Evolutionary conservation across 306 rosid genomes (phyloP), one percentile per base, ranked within the genome.

Genomic region (Rosa multiflora): DNA sequence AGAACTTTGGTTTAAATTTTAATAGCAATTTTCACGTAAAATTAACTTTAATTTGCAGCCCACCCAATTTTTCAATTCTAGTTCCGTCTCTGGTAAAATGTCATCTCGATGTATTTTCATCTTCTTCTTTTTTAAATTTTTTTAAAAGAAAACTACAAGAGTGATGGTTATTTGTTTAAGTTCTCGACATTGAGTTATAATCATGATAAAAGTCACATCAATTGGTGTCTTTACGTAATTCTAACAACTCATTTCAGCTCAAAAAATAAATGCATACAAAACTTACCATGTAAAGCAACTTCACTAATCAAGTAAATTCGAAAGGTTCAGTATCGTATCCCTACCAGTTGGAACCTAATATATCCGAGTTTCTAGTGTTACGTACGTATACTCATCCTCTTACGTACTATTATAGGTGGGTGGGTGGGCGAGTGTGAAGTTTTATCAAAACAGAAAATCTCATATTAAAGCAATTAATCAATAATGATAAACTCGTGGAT

Each of bases 401-500:
- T 39, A 17, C 17, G 6, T 59, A 26, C 70, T 37, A 17, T 66
- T 37, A 8, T 39, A 5, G 70, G 23, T 35, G 17, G 67, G 69
- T 63, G 42, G 69, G 43, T 35, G 46, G 43, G 43, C 46, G 46
- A 10, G 49, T 67, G 48, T 63, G 43, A 8, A 39, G 72, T 40
- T 39, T 5, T 43, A 17, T 3, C 14, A 18, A 62, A 29, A 17
- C 26, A 42, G 7, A 40, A 40, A 66, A 46, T 37, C 48, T 67
- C 72, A 40, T 37, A 37, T 4, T 67, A 6, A 67, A 8, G 48
- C 69, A 67, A 35, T 67, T 67, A 39, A 43, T 63, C 68, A 32
- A 63, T 29, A 63, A 29, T 67, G 71, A 67, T 37, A 39, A 67
- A 37, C 11, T 67, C 71, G 47, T 67, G 71, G 71, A 39, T 37